These are phyloP conservation scores for Chlorella sp. DNA, from an alignment of 139 green algal genomes.

Conservation along the genomic window DNA sequence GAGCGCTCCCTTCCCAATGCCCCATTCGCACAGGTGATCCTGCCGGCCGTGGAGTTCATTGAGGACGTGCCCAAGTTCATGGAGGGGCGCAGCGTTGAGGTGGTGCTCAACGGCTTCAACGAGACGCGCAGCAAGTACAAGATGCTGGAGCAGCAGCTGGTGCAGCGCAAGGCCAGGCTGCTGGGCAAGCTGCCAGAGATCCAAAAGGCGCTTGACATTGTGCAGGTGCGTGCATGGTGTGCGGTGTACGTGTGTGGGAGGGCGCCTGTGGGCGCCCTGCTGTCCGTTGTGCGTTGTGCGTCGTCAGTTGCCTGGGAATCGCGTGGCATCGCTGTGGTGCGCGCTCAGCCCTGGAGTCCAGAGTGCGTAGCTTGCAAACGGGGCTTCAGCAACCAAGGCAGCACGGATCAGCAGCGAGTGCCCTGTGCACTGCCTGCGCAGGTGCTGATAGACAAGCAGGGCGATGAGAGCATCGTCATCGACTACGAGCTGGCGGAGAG, in stretches of 20 bases:
- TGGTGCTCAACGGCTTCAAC: conserved; percentile 32
- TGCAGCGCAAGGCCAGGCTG: conserved; percentile 37
- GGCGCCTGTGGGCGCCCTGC: no score
- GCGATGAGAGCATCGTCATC: conserved; percentile 14
- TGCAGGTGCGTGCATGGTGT: conserved; percentile 40
- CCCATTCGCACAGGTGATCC: no score
- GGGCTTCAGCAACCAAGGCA: neutral
- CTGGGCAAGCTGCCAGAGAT: conserved; percentile 52
- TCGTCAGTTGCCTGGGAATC: no score
- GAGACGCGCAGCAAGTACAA: conserved; percentile 39
- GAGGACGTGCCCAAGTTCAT: conserved; percentile 45
- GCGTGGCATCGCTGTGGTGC: no score
- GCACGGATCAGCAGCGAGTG: neutral
- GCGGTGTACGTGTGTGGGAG: no score
- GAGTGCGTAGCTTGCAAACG: no score
- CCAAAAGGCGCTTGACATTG: conserved; percentile 45
- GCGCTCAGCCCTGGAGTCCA: no score
- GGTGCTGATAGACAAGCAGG: conserved; percentile 6
- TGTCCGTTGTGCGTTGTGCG: no score
- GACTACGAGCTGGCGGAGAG: conserved; percentile 61
- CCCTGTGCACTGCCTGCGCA: no score
- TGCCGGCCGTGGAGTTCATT: conserved; percentile 45
- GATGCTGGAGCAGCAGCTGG: conserved; percentile 39
- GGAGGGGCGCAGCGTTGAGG: conserved; percentile 29
- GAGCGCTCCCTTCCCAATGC: no score